A percentile compares a stretch with the other conserved stretches of the same genome.
Conservation (phyloP, 768 basidiomycete species). For the Agaricus subrufescens region DNA sequence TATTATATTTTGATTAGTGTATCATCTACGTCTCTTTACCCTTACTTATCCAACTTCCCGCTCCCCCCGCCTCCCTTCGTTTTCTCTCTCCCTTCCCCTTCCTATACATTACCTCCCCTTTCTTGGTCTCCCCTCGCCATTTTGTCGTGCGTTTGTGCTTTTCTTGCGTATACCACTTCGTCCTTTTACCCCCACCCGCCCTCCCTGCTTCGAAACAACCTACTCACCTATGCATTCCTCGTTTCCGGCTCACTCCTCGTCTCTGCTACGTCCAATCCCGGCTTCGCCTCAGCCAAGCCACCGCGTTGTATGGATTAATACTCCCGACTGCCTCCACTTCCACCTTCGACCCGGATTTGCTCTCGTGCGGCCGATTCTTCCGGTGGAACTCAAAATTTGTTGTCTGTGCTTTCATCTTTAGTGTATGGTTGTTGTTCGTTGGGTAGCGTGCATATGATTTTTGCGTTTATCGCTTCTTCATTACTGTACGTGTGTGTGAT, state of each 20-base stretch:
- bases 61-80: background rate
- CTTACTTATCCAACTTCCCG: background rate
- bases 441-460: slow-evolving; percentile 1
- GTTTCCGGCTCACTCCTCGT: background rate
- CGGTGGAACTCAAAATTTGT: background rate
- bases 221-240: background rate
- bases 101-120: background rate
- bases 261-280: too few species aligned
- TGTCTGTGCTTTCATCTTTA: too few species aligned
- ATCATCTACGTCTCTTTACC: slow-evolving; percentile 5
- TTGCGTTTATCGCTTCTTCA: background rate
- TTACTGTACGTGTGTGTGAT: slow-evolving; percentile 10
- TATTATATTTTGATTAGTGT: slow-evolving; percentile 13
- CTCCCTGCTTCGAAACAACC: background rate
- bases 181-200: background rate
- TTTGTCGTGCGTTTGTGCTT: slow-evolving; percentile 1
- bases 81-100: background rate
- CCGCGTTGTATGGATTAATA: too few species aligned
- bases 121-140: background rate
- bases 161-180: slow-evolving; percentile 7
- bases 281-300: too few species aligned
- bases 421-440: background rate
- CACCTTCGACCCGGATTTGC: background rate
- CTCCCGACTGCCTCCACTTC: background rate
- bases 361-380: background rate